Percentiles rank a stretch among this genome's conserved stretches.
phyloP scores from a whole-genome alignment of 2,329 filamentous ascomycete species.

The Meredithiella fracta region DNA sequence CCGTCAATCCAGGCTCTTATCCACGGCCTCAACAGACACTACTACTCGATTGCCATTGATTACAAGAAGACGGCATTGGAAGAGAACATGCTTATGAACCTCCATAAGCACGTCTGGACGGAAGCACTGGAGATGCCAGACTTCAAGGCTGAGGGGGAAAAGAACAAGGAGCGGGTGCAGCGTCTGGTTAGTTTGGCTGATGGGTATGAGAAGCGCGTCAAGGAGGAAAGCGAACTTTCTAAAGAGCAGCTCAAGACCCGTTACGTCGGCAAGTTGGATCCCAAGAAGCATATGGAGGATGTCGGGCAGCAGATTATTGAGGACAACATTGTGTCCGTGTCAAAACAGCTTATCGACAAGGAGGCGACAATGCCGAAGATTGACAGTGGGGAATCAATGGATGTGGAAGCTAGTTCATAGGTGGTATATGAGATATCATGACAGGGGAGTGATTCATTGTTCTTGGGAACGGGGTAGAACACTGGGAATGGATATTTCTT shows the following conservation, averaged over 20 bases:
- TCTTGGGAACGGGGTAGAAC: neutral
- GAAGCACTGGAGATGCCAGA: conserved; percentile 95
- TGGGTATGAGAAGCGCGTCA: conserved; percentile 95
- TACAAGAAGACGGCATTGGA: conserved; percentile 95
- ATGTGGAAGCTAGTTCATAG: conserved; percentile 45
- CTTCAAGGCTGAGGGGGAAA: conserved; percentile 67
- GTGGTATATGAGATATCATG: conserved; percentile 4
- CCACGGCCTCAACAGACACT: conserved; percentile 93
- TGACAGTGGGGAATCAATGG: conserved; percentile 46
- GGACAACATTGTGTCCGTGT: conserved; percentile 98
- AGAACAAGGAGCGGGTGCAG: conserved; percentile 78
- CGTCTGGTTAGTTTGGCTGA: conserved; percentile 79
- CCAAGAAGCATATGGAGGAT: conserved; percentile 97
- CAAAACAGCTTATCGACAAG: conserved; percentile 98
- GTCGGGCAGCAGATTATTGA: conserved; percentile 94
- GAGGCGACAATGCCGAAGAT: conserved; percentile 79
- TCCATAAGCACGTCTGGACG: conserved; percentile 99
- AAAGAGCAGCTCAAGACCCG: conserved; percentile 97
- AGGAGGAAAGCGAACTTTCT: conserved; percentile 92
- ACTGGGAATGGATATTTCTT: neutral
- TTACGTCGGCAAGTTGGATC: conserved; percentile 97
- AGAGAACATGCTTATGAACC: conserved; percentile 99
- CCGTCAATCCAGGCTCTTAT: conserved; percentile 99
- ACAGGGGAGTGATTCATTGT: neutral
- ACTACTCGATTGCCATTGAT: conserved; percentile 97